Evolutionary conservation across 257 asterid genomes (phyloP), one percentile per base, ranked within the genome.

Genomic region (Solanum megistacrolobum): DNA sequence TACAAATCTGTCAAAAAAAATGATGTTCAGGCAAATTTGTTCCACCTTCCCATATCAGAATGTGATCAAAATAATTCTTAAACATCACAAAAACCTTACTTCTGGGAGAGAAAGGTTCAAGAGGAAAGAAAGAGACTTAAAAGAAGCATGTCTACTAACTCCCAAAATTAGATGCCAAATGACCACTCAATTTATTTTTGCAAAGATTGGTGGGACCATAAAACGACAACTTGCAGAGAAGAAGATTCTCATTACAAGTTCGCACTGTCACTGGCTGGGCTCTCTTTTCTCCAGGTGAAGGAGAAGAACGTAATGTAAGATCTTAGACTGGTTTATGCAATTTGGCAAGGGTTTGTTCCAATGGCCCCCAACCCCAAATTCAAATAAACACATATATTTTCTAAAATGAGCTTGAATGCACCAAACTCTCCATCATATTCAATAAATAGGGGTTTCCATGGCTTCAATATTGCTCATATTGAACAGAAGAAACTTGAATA

Each of bases 1-100:
- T 93, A 89, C 98, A 96, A 71, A 93, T 98, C 99, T 97, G 90
- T 74, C 85, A 88, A 89, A 89, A 46, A 83, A 36, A 87, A 7
- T 43, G 65, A 43, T 14, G 25, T 43, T 43, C 62, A 79, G 65
- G 65, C 5, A 79, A 46, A 46, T 4, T 7, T 29, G 39, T 48
- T 81, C 41, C 68, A 81, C 35, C 85, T 27, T 46, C 85, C 36
- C 41, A 1, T 27, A 81, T 46, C 12, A 35, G 58, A 52, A 27
- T 35, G 25, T 73, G 46, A 86, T 58, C 48, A 18, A 58, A 83
- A 31, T n/a, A 12, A 84, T 60, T 31, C 38, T 35, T 32, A 60
- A 85, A 85, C 25, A 85, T 68, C 39, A 85, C 62, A 68, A 68
- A 38, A 85, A 16, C 62, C 32, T 29, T 27, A 88, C 7, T 35